Base-by-base conservation (phyloP, 1,139 yeast species). In the Blastobotrys niveus region DNA sequence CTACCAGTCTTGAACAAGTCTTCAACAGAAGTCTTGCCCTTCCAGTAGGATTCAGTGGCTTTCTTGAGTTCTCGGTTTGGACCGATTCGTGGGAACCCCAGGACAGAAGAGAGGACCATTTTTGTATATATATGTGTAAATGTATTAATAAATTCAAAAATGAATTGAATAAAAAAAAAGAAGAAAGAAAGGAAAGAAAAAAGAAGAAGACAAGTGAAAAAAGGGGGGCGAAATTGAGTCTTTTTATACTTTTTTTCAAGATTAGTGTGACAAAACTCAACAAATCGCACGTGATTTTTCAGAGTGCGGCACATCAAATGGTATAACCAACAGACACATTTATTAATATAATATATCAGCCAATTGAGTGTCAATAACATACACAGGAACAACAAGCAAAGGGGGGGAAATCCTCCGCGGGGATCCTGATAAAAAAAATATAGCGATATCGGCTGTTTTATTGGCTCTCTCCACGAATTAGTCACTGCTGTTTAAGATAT, bases 51-150 rank as follows among this genome's bases (percentile, higher is more conserved):
- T 75, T 91, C 98, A 59, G 98, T 91, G 71, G 86, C 86, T 76
- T 91, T 91, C 77, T 91, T 91, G 72, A 91, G 82, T 76, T 91
- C 98, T 82, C 98, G 91, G 77, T 88, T 88, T 61, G 96, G 94
- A 67, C 98, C 72, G 54, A 68, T 89, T 79, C 97, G 91, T 76
- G 98, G 98, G 89, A 89, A 89, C 72, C 98, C 98, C 75, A 89
- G 81, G 62, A 89, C 93, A 65, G 96, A 80, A 58, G 97, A 89
- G 72, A 82, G 82, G 72, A 89, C 96, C 96, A 89, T 88, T 65
- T 27, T 44, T 38, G n/a, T n/a, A n/a, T 44, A 14, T 39, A 25
- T 44, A 38, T 34, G 15, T 27, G 15, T 38, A 20, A 10, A 18
- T 42, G 18, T 15, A 20, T 26, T 22, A 18, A 14, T n/a, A 35